Percentiles rank a stretch among this genome's conserved stretches.
Conservation (phyloP, 805 yeast species). For the Myxozyma vanderwaltii region DNA sequence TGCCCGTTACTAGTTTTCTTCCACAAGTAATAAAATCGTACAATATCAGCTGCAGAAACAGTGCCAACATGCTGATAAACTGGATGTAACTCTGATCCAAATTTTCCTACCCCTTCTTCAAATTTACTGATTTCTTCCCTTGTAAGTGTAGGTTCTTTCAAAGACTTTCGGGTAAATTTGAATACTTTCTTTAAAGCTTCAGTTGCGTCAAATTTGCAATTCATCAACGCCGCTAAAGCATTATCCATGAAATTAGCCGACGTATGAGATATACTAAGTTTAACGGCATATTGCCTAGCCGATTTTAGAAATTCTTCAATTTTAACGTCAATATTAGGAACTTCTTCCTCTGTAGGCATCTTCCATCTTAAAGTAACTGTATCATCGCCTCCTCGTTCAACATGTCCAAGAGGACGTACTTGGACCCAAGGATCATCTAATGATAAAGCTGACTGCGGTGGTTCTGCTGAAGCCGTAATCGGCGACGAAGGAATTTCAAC, state of each 20-base stretch:
- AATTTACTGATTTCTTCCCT: constrained; percentile 65
- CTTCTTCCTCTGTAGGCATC: constrained; percentile 41
- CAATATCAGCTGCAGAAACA: constrained; percentile 75
- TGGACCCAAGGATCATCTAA: constrained; percentile 69
- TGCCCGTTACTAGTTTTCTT: constrained; percentile 80
- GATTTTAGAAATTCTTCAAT: constrained; percentile 58
- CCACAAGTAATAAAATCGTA: constrained; percentile 88
- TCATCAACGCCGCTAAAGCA: constrained; percentile 58
- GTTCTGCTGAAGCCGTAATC: constrained; percentile 41
- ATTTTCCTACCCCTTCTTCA: constrained; percentile 69
- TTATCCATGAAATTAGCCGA: constrained; percentile 86
- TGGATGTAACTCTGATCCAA: constrained; percentile 78
- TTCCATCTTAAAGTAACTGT: constrained; percentile 69
- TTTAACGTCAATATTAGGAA: constrained; percentile 38
- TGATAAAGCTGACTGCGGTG: constrained; percentile 41
- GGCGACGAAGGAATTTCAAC: constrained; percentile 37
- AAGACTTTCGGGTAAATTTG: constrained; percentile 54
- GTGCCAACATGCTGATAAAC: constrained; percentile 71
- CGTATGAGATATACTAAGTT: constrained; percentile 56
- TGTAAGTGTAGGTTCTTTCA: constrained; percentile 78
- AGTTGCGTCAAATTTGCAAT: constrained; percentile 52
- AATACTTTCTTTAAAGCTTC: constrained; percentile 53
- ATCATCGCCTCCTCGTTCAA: constrained; percentile 79
- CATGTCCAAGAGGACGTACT: constrained; percentile 74
- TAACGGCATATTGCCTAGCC: constrained; percentile 60